A percentile compares a stretch with the other conserved stretches of the same genome.
phyloP scores from a whole-genome alignment of 169 alveolate species.

The Plasmodium vinckei region DNA sequence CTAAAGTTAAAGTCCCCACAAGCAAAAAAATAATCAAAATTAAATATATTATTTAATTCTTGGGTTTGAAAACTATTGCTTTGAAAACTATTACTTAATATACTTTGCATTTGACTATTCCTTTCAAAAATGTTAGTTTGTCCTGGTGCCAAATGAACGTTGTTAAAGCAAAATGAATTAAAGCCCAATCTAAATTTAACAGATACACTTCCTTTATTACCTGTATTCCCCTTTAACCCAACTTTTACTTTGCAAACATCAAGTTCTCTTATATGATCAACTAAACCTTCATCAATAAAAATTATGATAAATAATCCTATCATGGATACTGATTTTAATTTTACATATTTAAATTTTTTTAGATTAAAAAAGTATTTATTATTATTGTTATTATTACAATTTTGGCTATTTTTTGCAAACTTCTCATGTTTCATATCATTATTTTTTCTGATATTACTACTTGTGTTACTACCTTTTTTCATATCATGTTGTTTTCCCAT shows the following conservation, averaged over 20 bases:
- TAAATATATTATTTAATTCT: slow-evolving; percentile 76
- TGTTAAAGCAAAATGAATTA: slow-evolving; percentile 82
- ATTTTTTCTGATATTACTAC: not conserved
- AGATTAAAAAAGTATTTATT: slow-evolving; percentile 53
- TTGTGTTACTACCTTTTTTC: not conserved
- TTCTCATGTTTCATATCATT: not conserved
- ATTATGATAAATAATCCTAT: slow-evolving; percentile 88
- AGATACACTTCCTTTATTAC: slow-evolving; percentile 93
- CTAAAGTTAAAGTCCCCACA: slow-evolving; percentile 78
- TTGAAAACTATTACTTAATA: slow-evolving; percentile 79
- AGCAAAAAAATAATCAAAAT: slow-evolving; percentile 78
- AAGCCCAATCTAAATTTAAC: slow-evolving; percentile 81
- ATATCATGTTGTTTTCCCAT: not conserved
- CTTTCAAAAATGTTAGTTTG: slow-evolving; percentile 88
- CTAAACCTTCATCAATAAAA: slow-evolving; percentile 84
- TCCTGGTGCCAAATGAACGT: slow-evolving; percentile 91
- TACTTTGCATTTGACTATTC: slow-evolving; percentile 81
- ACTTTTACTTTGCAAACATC: slow-evolving; percentile 86
- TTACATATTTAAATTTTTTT: slow-evolving; percentile 76
- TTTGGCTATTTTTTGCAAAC: slow-evolving; percentile 14
- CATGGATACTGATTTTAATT: slow-evolving; percentile 83
- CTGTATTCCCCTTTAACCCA: slow-evolving; percentile 91
- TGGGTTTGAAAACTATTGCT: slow-evolving; percentile 81
- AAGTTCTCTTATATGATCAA: slow-evolving; percentile 80
- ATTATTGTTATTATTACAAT: too few species aligned